phyloP scores from a whole-genome alignment of 2,329 filamentous ascomycete genomes.

The Cryphonectria japonica region DNA sequence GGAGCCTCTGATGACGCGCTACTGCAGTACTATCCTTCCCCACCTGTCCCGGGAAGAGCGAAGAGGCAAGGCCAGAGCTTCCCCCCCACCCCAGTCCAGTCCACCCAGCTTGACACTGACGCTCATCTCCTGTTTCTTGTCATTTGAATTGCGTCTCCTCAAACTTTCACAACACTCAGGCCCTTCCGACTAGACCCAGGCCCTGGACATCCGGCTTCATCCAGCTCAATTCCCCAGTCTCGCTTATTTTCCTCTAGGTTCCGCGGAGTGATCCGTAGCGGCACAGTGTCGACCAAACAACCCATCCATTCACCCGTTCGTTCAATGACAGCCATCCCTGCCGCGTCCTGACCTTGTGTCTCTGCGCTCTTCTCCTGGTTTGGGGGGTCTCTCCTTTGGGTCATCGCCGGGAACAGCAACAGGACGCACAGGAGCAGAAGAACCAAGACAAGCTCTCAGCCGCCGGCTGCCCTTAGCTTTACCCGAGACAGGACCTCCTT shows the following conservation, averaged over 20 bases:
- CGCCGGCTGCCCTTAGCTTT: constrained; percentile 7
- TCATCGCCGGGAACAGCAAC: constrained; percentile 24
- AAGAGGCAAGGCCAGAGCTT: constrained; percentile 27
- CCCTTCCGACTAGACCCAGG: constrained; percentile 5
- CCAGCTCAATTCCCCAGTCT: constrained; percentile 12
- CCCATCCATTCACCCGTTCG: not conserved
- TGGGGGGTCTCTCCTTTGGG: not conserved
- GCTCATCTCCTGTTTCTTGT: constrained; percentile 29
- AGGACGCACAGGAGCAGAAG: not conserved
- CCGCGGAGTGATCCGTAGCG: not conserved
- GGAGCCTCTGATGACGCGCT: constrained; percentile 2
- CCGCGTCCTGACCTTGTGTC: constrained; percentile 5
- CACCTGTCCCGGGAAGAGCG: constrained; percentile 29
- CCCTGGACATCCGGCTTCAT: constrained; percentile 16
- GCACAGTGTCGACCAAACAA: constrained; percentile 7
- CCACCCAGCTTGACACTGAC: constrained; percentile 17
- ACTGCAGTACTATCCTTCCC: constrained; percentile 6
- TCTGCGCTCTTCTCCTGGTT: not conserved
- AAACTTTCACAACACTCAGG: not conserved
- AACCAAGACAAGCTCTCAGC: constrained; percentile 8
- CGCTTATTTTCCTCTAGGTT: not conserved
- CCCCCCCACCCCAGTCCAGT: constrained; percentile 17
- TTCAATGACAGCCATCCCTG: not conserved
- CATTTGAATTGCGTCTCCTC: constrained; percentile 29
- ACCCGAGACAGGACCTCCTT: not conserved